phyloP scores from a whole-genome alignment of 441 rosid species.

The Eruca vesicaria region DNA sequence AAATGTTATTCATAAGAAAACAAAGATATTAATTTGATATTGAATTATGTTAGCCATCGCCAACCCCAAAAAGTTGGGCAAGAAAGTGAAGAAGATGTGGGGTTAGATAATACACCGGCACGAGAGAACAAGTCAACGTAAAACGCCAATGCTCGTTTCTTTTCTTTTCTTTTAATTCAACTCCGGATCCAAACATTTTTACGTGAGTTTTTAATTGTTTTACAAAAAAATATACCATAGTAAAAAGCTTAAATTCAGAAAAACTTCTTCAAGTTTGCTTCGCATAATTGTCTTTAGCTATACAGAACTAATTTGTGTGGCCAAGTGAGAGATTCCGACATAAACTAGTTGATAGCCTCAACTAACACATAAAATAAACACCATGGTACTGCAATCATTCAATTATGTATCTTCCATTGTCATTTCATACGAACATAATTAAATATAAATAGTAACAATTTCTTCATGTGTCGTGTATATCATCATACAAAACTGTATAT shows the following conservation, averaged over 20 bases:
- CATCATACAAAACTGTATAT: neutral
- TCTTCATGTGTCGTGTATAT: neutral
- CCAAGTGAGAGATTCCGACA: neutral
- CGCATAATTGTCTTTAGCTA: neutral
- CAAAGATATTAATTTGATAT: neutral
- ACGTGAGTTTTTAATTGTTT: neutral
- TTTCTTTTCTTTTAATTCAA: neutral
- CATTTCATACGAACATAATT: neutral
- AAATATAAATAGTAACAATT: too few relatives aligned
- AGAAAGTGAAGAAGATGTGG: conserved; percentile 26
- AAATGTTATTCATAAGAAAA: neutral
- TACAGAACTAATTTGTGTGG: neutral
- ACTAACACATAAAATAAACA: neutral
- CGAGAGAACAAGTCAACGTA: conserved; percentile 33
- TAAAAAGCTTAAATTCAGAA: neutral
- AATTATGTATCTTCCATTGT: neutral
- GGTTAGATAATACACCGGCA: conserved; percentile 38
- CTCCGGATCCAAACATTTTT: neutral
- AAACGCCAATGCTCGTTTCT: conserved; percentile 8
- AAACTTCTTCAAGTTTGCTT: neutral
- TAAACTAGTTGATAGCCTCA: neutral
- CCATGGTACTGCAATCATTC: neutral
- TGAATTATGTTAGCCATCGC: conserved; percentile 15
- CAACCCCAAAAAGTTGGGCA: conserved; percentile 32
- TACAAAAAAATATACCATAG: neutral